A percentile compares a stretch with the other conserved stretches of the same genome.
These are phyloP conservation scores for Delonix regia DNA, from an alignment of 306 rosid genomes.

Conservation along the genomic window DNA sequence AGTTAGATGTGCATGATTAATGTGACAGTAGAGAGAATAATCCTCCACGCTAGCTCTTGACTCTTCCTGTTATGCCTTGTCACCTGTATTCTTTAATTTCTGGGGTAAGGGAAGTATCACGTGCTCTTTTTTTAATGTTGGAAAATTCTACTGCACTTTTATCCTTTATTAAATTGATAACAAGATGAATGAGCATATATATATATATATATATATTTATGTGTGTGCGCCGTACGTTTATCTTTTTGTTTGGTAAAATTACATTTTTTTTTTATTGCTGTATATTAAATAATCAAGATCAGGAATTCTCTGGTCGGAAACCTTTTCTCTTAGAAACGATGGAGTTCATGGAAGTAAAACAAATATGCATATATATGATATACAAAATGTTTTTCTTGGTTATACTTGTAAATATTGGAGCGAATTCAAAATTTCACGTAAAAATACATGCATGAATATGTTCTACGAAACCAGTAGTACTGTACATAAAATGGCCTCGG, in stretches of 20 bases:
- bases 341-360: too few relatives aligned
- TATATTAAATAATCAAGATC: too few relatives aligned
- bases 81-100: conserved; percentile 13
- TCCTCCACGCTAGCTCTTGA: neutral
- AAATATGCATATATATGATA: neutral
- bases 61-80: neutral
- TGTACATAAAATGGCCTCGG: neutral
- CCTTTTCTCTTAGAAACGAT: too few relatives aligned
- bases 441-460: neutral
- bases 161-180: neutral
- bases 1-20: conserved; percentile 3
- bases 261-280: too few relatives aligned
- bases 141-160: neutral
- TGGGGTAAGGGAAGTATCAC: neutral
- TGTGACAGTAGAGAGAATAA: conserved; percentile 1
- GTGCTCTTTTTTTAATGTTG: neutral
- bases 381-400: neutral
- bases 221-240: too few relatives aligned
- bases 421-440: neutral
- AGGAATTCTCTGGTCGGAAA: too few relatives aligned
- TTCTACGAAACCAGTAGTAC: neutral
- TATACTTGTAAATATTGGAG: neutral
- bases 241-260: neutral
- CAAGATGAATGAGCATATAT: neutral
- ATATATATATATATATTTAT: neutral